phyloP scores from a whole-genome alignment of 2,329 filamentous ascomycete species.

The Shiraia bambusicola region DNA sequence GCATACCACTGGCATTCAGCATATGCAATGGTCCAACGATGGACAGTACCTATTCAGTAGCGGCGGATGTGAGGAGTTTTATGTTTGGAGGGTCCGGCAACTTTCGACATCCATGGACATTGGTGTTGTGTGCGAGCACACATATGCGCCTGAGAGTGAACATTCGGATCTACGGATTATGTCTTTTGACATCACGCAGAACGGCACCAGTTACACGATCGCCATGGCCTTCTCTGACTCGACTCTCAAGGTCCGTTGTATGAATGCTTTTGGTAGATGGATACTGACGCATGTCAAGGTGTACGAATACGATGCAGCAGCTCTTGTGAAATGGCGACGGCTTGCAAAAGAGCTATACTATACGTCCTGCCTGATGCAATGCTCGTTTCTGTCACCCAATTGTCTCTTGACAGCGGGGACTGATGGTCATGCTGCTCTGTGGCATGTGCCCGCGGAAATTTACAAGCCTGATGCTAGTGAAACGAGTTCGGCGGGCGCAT shows the following conservation, averaged over 20 bases:
- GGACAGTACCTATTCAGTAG: conserved; percentile 78
- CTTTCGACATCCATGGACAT: conserved; percentile 55
- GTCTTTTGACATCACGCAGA: conserved; percentile 64
- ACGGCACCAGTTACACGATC: conserved; percentile 55
- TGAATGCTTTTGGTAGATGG: neutral
- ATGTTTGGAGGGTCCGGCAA: conserved; percentile 70
- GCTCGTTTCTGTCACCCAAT: conserved; percentile 41
- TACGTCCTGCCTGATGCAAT: conserved; percentile 70
- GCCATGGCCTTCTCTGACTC: conserved; percentile 84
- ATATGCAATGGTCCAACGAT: conserved; percentile 69
- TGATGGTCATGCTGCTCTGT: conserved; percentile 73
- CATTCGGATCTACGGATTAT: conserved; percentile 75
- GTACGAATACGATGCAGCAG: conserved; percentile 43
- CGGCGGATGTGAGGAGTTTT: conserved; percentile 83
- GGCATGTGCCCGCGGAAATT: conserved; percentile 45
- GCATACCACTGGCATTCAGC: conserved; percentile 82
- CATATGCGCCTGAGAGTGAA: conserved; percentile 52
- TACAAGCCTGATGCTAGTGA: conserved; percentile 4
- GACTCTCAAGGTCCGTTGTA: conserved; percentile 58
- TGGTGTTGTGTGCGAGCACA: conserved; percentile 55
- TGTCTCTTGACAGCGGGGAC: conserved; percentile 71
- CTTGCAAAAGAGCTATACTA: conserved; percentile 47
- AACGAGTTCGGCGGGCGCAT: conserved; percentile 25
- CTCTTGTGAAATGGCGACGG: conserved; percentile 37
- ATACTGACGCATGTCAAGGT: conserved; percentile 39